Percentiles rank a stretch among this genome's conserved stretches.
Evolutionary conservation across 306 rosid species (phyloP).

Genomic region (Cyamopsis tetragonoloba): DNA sequence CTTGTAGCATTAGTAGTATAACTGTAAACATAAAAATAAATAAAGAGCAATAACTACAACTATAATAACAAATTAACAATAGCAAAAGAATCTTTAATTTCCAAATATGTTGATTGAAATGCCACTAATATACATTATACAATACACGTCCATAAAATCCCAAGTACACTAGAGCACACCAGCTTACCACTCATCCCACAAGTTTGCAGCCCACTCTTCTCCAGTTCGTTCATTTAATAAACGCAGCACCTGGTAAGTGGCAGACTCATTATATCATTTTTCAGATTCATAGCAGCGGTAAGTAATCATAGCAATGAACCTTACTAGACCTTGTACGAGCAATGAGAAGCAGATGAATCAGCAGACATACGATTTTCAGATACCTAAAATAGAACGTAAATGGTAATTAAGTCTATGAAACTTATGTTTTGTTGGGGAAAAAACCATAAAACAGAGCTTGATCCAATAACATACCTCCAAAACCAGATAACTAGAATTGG

Average conservation of each 20-base stretch:
- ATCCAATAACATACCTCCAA: slow-evolving; percentile 65
- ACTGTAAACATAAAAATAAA: not conserved
- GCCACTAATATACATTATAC: not conserved
- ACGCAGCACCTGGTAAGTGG: slow-evolving; percentile 74
- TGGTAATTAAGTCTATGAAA: slow-evolving; percentile 20
- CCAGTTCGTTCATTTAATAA: slow-evolving; percentile 75
- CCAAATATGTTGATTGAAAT: not conserved
- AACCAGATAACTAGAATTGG: slow-evolving; percentile 58
- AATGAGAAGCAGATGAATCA: slow-evolving; percentile 45
- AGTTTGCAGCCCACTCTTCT: slow-evolving; percentile 58
- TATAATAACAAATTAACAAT: not conserved
- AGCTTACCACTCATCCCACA: slow-evolving; percentile 77
- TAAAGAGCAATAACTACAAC: not conserved
- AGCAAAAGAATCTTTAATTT: not conserved
- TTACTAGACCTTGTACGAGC: slow-evolving; percentile 64
- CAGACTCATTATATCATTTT: slow-evolving; percentile 24
- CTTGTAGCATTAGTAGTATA: not conserved
- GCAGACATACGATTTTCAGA: slow-evolving; percentile 50
- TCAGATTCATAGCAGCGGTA: slow-evolving; percentile 7
- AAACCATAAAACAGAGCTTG: slow-evolving; percentile 9
- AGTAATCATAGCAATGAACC: slow-evolving; percentile 14
- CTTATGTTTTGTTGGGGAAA: not conserved
- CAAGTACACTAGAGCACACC: slow-evolving; percentile 15
- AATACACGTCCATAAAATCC: not conserved
- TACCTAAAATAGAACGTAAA: slow-evolving; percentile 44